Conservation (phyloP, 768 basidiomycete species). For the Phaeotremella skinneri region DNA sequence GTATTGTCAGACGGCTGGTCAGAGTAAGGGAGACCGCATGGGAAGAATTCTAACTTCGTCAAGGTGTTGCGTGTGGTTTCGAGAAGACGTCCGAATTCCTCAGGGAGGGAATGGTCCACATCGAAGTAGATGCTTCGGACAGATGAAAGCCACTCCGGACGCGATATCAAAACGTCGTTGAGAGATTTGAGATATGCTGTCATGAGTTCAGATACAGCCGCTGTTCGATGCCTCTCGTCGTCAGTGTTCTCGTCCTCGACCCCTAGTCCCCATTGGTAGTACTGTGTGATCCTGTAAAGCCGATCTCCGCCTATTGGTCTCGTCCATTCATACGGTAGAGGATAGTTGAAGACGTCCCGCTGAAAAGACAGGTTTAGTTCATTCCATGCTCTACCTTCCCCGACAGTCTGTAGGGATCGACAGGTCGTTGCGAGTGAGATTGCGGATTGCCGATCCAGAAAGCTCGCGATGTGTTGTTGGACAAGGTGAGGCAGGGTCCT, state of each 20-base stretch:
- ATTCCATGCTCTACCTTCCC: constrained; percentile 1
- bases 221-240: background rate
- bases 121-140: constrained; percentile 15
- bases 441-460: background rate
- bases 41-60: constrained; percentile 6
- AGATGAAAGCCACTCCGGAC: constrained; percentile 1
- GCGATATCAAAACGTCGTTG: background rate
- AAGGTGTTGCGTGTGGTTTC: constrained; percentile 3
- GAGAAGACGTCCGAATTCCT: constrained; percentile 9
- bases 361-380: constrained; percentile 9
- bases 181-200: background rate
- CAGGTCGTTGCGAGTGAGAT: constrained; percentile 11
- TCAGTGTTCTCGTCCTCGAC: background rate
- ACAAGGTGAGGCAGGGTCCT: background rate
- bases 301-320: constrained; percentile 3
- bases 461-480: background rate
- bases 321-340: constrained; percentile 2
- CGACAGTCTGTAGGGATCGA: background rate
- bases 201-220: background rate
- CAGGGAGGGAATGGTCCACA: constrained; percentile 8
- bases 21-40: constrained; percentile 7
- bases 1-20: background rate
- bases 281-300: background rate
- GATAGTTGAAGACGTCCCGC: background rate
- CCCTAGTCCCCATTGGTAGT: background rate